Evolutionary conservation across 805 yeast genomes (phyloP), one percentile per base, ranked within the genome.

Genomic region (Starmerella powellii): DNA sequence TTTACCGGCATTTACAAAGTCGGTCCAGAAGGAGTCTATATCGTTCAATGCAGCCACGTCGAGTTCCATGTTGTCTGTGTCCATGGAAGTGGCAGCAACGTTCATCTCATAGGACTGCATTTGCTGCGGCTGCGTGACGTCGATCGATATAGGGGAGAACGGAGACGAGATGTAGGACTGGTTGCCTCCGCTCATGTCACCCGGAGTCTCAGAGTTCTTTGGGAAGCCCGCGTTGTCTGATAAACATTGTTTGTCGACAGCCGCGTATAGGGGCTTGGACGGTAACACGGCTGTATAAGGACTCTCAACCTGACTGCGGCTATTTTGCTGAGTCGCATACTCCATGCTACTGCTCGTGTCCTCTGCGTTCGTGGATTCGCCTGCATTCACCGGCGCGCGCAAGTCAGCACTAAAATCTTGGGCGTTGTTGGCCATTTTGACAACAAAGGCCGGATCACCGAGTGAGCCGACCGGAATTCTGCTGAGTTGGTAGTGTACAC

Each of bases 71-170:
- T 23, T 20, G 4, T 13, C 11, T 6, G 8, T 15, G 12, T 40
- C 42, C 15, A 40, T 17, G 4, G 29, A 10, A 4, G 31, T 23
- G 4, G 33, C 12, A 21, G n/a, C n/a, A n/a, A n/a, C n/a, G n/a
- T 19, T 13, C 4, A 12, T n/a, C 27, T 34, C 30, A 11, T n/a
- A 11, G 16, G 20, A 3, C 15, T 13, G 20, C 4, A n/a, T n/a
- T 30, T 54, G 30, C 59, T 8, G 6, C 4, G 19, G 21, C 58
- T 59, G 35, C 62, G 56, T 24, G 58, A 33, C n/a, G 16, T 33
- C 37, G 4, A 11, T 11, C 12, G 27, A 18, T 12, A 20, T 11
- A 4, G 37, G 37, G 10, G 37, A 33, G 17, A 33, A 33, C 28
- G 37, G 37, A 13, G 37, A 33, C 11, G 27, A 8, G 8, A 28